Evolutionary conservation across 1,284 basidiomycete species (phyloP).

Genomic region (Cutaneotrichosporon mucoides): DNA sequence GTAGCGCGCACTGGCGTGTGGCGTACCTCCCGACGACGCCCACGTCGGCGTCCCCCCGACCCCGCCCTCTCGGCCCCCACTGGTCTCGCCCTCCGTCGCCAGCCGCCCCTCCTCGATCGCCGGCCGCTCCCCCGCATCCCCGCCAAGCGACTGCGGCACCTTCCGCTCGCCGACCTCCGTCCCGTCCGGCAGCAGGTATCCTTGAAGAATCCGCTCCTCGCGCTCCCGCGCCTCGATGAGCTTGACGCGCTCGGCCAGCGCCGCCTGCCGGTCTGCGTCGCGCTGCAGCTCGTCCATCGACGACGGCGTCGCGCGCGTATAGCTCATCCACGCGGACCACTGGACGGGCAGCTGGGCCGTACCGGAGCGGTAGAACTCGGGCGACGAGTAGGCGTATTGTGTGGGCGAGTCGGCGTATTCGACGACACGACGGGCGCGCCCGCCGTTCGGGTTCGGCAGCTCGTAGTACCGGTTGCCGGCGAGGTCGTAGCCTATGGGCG

Average conservation of each 20-base stretch:
- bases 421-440: conserved; percentile 27
- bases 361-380: conserved; percentile 26
- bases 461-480: conserved; percentile 34
- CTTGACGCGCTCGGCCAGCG: conserved; percentile 25
- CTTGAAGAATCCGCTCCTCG: conserved; percentile 43
- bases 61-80: not conserved
- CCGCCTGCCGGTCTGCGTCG: conserved; percentile 27
- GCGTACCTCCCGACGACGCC: not conserved
- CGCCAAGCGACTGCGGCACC: not conserved
- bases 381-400: conserved; percentile 2
- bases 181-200: conserved; percentile 34
- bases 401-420: conserved; percentile 28
- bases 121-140: not conserved
- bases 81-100: no score
- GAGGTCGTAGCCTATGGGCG: conserved; percentile 22
- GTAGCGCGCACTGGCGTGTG: not conserved
- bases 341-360: conserved; percentile 36
- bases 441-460: conserved; percentile 25
- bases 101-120: not conserved
- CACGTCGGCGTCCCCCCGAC: not conserved
- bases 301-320: conserved; percentile 39
- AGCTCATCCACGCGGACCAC: conserved; percentile 36
- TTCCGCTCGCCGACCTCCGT: conserved; percentile 4
- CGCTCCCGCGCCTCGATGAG: conserved; percentile 39
- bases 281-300: conserved; percentile 31